A percentile compares a stretch with the other conserved stretches of the same genome.
Evolutionary conservation across 352 stramenopile genomes (phyloP).

Genomic region (Pythium sukuiense): DNA sequence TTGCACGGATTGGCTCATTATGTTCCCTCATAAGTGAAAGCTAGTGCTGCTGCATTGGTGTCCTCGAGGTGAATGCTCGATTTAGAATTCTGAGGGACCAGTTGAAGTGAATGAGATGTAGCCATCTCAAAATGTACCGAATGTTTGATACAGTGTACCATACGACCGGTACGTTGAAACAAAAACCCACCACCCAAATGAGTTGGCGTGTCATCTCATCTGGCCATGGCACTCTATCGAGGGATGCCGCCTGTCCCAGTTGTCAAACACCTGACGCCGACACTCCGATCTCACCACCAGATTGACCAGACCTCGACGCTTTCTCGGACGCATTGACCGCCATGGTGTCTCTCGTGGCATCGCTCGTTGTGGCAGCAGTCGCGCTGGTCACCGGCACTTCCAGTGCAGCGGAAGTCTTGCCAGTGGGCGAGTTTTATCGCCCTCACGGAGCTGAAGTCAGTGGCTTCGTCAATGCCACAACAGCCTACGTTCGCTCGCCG

Average conservation of each 20-base stretch:
- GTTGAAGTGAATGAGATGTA: not conserved
- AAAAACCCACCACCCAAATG: not conserved
- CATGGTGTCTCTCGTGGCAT: not conserved
- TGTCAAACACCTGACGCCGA: not conserved
- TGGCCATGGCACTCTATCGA: not conserved
- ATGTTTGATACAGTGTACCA: not conserved
- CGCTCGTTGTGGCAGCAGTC: not conserved
- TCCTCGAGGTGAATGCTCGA: too few species aligned
- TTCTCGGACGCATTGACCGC: not conserved
- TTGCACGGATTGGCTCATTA: not conserved
- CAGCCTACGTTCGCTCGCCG: slow-evolving; percentile 11
- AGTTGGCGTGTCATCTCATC: too few species aligned
- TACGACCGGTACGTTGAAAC: not conserved
- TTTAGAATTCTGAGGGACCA: not conserved
- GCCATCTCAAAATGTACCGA: too few species aligned
- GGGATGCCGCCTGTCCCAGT: not conserved
- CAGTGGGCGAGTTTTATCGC: not conserved
- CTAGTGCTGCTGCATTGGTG: too few species aligned
- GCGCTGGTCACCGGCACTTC: not conserved
- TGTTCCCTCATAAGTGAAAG: too few species aligned
- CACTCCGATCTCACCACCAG: not conserved
- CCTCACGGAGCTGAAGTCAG: not conserved
- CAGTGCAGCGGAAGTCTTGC: not conserved
- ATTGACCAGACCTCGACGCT: not conserved
- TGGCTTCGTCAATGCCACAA: not conserved